phyloP scores from a whole-genome alignment of 1,284 basidiomycete genomes.

The Ceratobasidium sp. region DNA sequence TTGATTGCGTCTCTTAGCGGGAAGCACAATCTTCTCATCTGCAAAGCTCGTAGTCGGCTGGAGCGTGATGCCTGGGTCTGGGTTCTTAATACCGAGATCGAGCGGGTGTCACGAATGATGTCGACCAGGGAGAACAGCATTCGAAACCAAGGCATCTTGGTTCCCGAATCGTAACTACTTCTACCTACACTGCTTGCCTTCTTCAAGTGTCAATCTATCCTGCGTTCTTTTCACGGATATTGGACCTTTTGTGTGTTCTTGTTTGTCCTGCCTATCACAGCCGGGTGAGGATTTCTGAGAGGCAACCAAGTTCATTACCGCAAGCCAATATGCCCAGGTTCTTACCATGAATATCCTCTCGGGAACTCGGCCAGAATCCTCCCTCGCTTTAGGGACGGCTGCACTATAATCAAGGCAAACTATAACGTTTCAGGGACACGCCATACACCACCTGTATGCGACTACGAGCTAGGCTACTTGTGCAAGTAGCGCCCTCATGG shows the following conservation, averaged over 20 bases:
- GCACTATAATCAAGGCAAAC: too few relatives aligned
- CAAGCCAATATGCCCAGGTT: background rate
- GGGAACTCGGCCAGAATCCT: too few relatives aligned
- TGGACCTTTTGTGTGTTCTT: background rate
- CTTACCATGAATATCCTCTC: background rate
- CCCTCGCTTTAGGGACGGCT: too few relatives aligned
- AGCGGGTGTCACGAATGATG: constrained; percentile 60
- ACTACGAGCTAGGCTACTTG: too few relatives aligned
- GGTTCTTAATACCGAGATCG: constrained; percentile 82
- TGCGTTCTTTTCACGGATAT: background rate
- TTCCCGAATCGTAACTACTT: constrained; percentile 7
- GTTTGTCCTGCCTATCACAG: background rate
- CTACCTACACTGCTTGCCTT: background rate
- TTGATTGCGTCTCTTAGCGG: constrained; percentile 63
- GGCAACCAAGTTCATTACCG: background rate
- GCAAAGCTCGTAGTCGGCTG: constrained; percentile 75
- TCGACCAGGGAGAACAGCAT: constrained; percentile 49
- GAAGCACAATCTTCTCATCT: constrained; percentile 69
- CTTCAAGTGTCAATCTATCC: background rate
- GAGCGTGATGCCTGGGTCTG: constrained; percentile 90
- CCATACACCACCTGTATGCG: too few relatives aligned
- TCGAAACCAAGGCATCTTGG: constrained; percentile 45
- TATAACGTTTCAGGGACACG: too few relatives aligned
- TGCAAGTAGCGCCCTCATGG: background rate
- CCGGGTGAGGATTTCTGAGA: background rate